Evolutionary conservation across 129 eudicot species (phyloP).

Genomic region (Chrysanthemum seticuspe): DNA sequence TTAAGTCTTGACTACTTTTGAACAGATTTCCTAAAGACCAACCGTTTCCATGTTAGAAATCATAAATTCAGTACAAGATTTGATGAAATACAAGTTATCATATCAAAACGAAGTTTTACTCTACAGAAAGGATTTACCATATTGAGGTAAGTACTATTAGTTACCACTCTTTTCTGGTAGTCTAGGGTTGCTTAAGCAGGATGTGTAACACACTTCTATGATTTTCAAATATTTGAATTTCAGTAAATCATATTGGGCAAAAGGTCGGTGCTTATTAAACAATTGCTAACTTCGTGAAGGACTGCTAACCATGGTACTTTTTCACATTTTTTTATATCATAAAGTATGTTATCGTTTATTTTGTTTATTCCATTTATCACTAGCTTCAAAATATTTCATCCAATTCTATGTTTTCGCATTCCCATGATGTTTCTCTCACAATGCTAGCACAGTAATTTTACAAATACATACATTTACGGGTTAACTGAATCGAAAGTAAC

Average conservation of each 20-base stretch:
- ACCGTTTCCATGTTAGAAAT: too few species aligned
- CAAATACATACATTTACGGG: not conserved
- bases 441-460: not conserved
- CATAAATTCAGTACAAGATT: too few species aligned
- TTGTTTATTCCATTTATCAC: not conserved
- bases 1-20: too few species aligned
- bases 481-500: too few species aligned
- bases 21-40: too few species aligned
- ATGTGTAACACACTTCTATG: too few species aligned
- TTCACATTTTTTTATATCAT: slow-evolving; percentile 8
- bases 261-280: slow-evolving; percentile 56
- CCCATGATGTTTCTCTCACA: not conserved
- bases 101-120: too few species aligned
- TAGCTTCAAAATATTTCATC: slow-evolving; percentile 4
- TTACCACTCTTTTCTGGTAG: slow-evolving; percentile 1
- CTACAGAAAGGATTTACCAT: not conserved
- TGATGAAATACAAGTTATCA: too few species aligned
- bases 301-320: slow-evolving; percentile 26
- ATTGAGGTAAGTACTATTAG: not conserved
- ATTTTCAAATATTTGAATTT: slow-evolving; percentile 37
- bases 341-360: slow-evolving; percentile 16
- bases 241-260: slow-evolving; percentile 27
- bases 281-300: slow-evolving; percentile 30
- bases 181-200: not conserved
- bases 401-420: not conserved